Base-by-base conservation (phyloP, 2,329 filamentous ascomycete species). In the Fusarium cyanostomum region DNA sequence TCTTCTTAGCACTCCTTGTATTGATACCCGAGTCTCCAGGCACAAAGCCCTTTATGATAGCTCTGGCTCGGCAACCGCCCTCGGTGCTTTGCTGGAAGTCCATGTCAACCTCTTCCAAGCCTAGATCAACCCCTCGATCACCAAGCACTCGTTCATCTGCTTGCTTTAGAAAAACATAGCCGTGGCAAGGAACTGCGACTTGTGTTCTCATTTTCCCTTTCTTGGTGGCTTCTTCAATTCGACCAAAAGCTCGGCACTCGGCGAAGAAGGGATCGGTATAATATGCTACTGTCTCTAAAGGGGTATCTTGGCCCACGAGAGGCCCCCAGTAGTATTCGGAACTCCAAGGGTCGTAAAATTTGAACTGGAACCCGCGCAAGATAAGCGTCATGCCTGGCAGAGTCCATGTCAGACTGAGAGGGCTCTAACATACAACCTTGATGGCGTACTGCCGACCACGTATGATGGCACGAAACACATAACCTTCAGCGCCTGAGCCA, bases 201-300 rank as follows among this genome's bases (percentile, higher is more conserved):
- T 45, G 34, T 27, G 18, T 7, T 12, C 15, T 31, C n/a, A 55
- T 13, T 16, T 13, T 34, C n/a, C 48, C 43, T 28, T 51, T 54
- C 31, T 31, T 42, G 3, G 31, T 24, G 6, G 38, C 52, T 31
- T 56, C 51, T 3, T 43, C 30, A 5, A 69, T 62, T 13, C 54
- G 57, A 8, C 63, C 66, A 28, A 68, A 67, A 7, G 67, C 67
- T 37, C 67, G 59, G 31, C 66, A 68, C 53, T 70, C 66, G 10
- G 52, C 51, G 31, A 54, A 70, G 28, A 68, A 70, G 7, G 67
- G 67, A 21, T 68, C 67, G 45, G 56, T 68, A 24, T 68, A 70
- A 35, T 56, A 70, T 6, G 66, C 56, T 8, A 43, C 59, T 2
- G 42, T 57, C 7, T 67, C 44, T 11, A 60, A 24, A 6, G 54